These are phyloP conservation scores for Aspergillus proliferans DNA, from an alignment of 2,329 filamentous ascomycete genomes.

Conservation along the genomic window DNA sequence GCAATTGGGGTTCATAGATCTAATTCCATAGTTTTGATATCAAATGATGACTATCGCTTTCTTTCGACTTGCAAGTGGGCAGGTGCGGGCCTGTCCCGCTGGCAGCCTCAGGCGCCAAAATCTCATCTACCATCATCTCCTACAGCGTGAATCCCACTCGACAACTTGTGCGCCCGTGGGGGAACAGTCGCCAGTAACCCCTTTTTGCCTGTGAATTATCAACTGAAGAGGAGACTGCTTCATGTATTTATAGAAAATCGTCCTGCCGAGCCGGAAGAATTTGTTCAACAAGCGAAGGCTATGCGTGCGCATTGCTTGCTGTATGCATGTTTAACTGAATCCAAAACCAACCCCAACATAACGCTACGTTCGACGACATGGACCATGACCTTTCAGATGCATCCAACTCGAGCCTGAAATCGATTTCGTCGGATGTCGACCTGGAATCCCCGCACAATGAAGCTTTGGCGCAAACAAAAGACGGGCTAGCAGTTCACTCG, in stretches of 20 bases:
- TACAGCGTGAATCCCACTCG: not conserved
- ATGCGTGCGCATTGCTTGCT: not conserved
- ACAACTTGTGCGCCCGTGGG: not conserved
- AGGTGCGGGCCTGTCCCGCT: not conserved
- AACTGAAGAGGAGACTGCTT: not conserved
- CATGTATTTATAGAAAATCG: too few species aligned
- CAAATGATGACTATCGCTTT: constrained; percentile 1
- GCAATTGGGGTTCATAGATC: not conserved
- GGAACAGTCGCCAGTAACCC: not conserved
- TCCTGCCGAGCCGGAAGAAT: not conserved
- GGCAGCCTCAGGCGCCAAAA: not conserved
- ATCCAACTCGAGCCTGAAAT: constrained; percentile 16
- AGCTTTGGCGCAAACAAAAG: constrained; percentile 4
- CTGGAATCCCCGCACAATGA: constrained; percentile 9
- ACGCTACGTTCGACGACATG: constrained; percentile 20
- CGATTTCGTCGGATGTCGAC: constrained; percentile 10
- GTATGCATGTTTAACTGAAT: constrained; percentile 7
- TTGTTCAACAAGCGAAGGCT: not conserved
- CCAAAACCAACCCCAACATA: not conserved
- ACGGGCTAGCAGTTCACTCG: constrained; percentile 3
- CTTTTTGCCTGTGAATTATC: not conserved
- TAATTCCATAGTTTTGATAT: not conserved
- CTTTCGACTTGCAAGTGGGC: not conserved
- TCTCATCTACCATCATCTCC: not conserved
- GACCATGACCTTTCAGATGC: constrained; percentile 21